These are phyloP conservation scores for Ephemerocybe angulata DNA, from an alignment of 768 basidiomycete genomes.

Conservation along the genomic window DNA sequence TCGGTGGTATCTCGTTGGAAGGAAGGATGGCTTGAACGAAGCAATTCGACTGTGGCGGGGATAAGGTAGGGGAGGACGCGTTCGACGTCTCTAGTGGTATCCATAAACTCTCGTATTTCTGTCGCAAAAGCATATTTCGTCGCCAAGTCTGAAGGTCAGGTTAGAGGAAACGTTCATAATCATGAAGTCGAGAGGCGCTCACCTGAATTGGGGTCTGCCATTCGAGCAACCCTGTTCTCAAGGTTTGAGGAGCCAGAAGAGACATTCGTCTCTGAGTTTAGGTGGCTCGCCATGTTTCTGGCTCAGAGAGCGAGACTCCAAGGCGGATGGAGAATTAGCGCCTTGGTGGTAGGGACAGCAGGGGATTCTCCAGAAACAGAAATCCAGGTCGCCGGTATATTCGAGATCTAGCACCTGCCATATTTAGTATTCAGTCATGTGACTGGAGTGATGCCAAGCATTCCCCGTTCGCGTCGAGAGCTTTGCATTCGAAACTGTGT, in stretches of 20 bases:
- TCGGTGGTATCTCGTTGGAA: conserved; percentile 65
- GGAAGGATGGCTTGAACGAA: conserved; percentile 65
- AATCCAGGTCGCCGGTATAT: background rate
- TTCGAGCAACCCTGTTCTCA: conserved; percentile 65
- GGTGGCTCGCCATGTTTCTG: conserved; percentile 3
- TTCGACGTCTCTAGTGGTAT: conserved; percentile 73
- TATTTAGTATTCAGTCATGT: conserved; percentile 10
- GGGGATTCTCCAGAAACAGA: background rate
- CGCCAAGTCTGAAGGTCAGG: conserved; percentile 53
- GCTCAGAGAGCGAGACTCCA: conserved; percentile 2
- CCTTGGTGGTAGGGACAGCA: background rate
- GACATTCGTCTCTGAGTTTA: conserved; percentile 18
- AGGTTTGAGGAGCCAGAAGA: conserved; percentile 48
- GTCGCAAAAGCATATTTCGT: conserved; percentile 67
- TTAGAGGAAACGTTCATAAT: background rate
- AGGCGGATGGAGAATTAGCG: background rate
- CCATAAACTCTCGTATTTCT: conserved; percentile 80
- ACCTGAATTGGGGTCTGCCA: conserved; percentile 76
- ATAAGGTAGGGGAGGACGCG: conserved; percentile 71
- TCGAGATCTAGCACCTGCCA: conserved; percentile 5
- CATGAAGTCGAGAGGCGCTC: conserved; percentile 13
- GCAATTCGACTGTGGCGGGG: conserved; percentile 66
- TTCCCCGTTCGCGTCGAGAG: background rate
- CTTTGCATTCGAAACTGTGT: too few species aligned
- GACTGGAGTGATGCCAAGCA: background rate